Percentiles rank a stretch among this genome's conserved stretches.
Evolutionary conservation across 345 rosid species (phyloP).

Genomic region (Eucalyptus microcorys): DNA sequence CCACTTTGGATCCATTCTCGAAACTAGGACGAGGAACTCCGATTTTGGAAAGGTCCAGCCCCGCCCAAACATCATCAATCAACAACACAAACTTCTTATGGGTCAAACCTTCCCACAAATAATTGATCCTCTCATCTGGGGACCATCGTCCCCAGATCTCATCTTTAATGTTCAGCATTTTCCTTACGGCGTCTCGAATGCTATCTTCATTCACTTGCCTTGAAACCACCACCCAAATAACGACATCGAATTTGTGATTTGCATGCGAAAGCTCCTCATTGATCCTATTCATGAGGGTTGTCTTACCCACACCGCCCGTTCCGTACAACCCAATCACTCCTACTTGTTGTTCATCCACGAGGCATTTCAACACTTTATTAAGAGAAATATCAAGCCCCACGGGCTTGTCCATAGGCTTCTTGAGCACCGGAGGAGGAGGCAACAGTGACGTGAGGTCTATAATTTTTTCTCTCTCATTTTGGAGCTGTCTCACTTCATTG

Average conservation of each 20-base stretch:
- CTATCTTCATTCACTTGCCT: background rate
- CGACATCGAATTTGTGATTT: background rate
- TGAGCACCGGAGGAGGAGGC: background rate
- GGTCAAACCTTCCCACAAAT: background rate
- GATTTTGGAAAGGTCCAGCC: background rate
- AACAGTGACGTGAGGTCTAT: rapidly evolving
- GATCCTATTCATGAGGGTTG: background rate
- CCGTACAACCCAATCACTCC: background rate
- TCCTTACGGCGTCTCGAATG: background rate
- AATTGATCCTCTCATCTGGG: background rate
- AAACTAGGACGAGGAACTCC: background rate
- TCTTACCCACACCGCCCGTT: conserved; percentile 1
- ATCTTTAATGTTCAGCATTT: background rate
- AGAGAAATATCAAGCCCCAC: background rate
- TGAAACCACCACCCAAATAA: background rate
- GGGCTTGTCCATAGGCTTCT: background rate
- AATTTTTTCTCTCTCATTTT: background rate
- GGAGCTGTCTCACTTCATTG: background rate
- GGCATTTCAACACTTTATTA: background rate
- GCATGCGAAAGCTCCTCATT: background rate
- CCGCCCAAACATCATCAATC: conserved; percentile 1
- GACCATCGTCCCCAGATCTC: background rate
- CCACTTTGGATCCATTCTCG: background rate
- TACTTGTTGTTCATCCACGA: background rate
- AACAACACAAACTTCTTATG: background rate